Conservation (phyloP, 768 basidiomycete species). For the Postia placenta region DNA sequence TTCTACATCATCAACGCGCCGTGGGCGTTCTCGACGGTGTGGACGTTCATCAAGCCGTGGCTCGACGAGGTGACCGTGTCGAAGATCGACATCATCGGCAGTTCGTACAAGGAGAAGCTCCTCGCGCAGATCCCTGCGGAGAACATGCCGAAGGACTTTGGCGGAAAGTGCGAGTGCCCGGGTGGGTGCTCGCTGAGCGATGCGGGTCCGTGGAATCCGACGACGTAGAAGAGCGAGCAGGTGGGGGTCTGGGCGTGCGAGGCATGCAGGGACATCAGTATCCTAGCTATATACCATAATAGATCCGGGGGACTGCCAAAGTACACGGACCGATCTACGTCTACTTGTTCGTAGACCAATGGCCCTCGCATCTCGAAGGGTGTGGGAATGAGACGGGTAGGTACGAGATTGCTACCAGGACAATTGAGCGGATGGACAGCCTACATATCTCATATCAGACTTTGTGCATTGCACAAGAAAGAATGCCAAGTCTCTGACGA, state of each 20-base stretch:
- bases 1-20: conserved; percentile 99
- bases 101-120: conserved; percentile 66
- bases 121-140: conserved; percentile 77
- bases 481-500: too few relatives aligned
- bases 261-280: conserved; percentile 6
- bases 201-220: conserved; percentile 82
- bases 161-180: conserved; percentile 71
- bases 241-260: background rate
- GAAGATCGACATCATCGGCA: conserved; percentile 90
- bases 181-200: conserved; percentile 87
- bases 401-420: too few relatives aligned
- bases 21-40: conserved; percentile 85
- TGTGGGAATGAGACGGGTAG: too few relatives aligned
- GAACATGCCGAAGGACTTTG: conserved; percentile 81
- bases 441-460: too few relatives aligned
- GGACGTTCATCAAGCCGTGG: conserved; percentile 88
- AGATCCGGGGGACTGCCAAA: too few relatives aligned
- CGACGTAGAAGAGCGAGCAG: background rate
- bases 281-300: conserved; percentile 13
- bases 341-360: too few relatives aligned
- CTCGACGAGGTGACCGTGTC: conserved; percentile 91
- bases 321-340: too few relatives aligned
- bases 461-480: too few relatives aligned
- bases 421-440: too few relatives aligned
- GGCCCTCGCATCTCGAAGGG: too few relatives aligned